Percentiles rank a stretch among this genome's conserved stretches.
These are phyloP conservation scores for Geum urbanum DNA, from an alignment of 306 rosid genomes.

Conservation along the genomic window DNA sequence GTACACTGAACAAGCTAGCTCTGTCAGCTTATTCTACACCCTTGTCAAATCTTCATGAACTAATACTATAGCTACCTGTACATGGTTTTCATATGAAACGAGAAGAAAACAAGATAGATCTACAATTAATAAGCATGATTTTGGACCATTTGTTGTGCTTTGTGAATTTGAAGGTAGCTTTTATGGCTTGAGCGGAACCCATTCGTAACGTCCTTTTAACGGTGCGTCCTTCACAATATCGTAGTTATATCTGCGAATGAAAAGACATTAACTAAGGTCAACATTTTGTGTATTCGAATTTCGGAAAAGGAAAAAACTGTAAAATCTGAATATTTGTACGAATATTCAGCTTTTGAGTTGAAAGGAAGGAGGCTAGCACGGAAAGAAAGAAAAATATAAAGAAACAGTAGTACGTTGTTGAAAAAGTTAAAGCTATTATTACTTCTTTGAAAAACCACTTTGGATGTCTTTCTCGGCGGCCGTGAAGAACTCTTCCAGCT, in stretches of 20 bases:
- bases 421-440: not conserved
- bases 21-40: not conserved
- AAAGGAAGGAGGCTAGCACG: not conserved
- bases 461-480: constrained; percentile 62
- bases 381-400: not conserved
- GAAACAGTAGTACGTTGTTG: too few relatives aligned
- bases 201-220: constrained; percentile 82
- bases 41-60: not conserved
- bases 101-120: not conserved
- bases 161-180: too few relatives aligned
- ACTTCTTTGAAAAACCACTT: constrained; percentile 55
- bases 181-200: constrained; percentile 68
- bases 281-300: too few relatives aligned
- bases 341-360: not conserved
- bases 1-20: constrained; percentile 1
- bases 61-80: not conserved
- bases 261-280: too few relatives aligned
- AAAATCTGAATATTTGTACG: too few relatives aligned
- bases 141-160: not conserved
- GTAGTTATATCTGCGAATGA: constrained; percentile 65
- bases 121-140: constrained; percentile 11
- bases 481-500: constrained; percentile 75
- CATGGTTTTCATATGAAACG: not conserved
- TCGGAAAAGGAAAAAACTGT: too few relatives aligned
- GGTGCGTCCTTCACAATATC: constrained; percentile 70